phyloP scores from a whole-genome alignment of 495 filamentous ascomycete species.

The Penicillium malachiteum region DNA sequence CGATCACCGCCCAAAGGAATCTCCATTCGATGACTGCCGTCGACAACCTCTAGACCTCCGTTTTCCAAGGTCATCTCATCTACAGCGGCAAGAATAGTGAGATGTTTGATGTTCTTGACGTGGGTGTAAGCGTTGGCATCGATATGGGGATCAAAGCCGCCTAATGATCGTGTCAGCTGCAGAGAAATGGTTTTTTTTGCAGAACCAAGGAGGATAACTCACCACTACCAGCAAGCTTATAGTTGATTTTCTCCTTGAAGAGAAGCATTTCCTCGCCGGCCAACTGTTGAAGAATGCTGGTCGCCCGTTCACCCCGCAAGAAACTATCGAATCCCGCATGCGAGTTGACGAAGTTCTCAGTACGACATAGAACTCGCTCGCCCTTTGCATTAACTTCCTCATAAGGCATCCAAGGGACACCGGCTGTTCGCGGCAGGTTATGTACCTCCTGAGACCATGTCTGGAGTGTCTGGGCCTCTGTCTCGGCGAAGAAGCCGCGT shows the following conservation, averaged over 20 bases:
- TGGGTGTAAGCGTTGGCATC: constrained; percentile 49
- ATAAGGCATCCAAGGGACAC: constrained; percentile 47
- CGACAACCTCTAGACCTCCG: constrained; percentile 46
- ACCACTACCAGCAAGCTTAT: constrained; percentile 43
- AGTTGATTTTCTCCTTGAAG: constrained; percentile 53
- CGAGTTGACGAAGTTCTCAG: constrained; percentile 48
- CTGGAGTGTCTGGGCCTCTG: constrained; percentile 31
- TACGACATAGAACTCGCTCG: constrained; percentile 43
- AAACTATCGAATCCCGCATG: constrained; percentile 40
- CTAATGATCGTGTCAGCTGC: constrained; percentile 4
- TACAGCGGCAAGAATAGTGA: constrained; percentile 44
- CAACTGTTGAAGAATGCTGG: constrained; percentile 35
- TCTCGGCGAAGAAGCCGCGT: constrained; percentile 25
- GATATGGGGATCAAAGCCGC: constrained; percentile 45
- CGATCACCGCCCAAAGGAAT: constrained; percentile 39
- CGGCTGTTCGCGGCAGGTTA: constrained; percentile 35
- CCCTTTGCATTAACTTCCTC: constrained; percentile 45
- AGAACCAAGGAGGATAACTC: neutral
- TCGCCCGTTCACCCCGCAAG: constrained; percentile 37
- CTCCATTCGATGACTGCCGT: constrained; percentile 40
- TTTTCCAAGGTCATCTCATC: constrained; percentile 40
- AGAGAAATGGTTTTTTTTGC: neutral
- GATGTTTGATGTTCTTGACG: constrained; percentile 47
- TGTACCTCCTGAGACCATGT: constrained; percentile 46
- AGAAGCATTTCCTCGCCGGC: constrained; percentile 46